phyloP scores from a whole-genome alignment of 176 grass and related monocot species.

The Oryza rufipogon region DNA sequence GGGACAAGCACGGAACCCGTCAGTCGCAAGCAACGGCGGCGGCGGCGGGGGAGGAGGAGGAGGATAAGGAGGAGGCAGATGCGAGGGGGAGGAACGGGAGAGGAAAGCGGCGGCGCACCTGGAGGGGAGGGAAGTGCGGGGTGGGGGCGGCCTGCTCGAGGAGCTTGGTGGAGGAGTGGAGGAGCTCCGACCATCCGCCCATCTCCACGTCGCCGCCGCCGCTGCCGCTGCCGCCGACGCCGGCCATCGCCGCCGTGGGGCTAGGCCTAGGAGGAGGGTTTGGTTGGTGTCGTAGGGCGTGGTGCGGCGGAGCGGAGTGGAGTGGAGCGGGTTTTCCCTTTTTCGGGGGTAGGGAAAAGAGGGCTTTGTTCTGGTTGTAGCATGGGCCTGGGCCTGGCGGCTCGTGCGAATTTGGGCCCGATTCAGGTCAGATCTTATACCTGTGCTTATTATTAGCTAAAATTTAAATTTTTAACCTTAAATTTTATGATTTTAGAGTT shows the following conservation, averaged over 20 bases:
- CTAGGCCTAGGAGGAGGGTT: slow-evolving; percentile 14
- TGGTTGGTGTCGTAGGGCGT: not conserved
- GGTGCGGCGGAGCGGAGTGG: not conserved
- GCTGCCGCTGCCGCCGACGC: slow-evolving; percentile 33
- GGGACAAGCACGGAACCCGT: slow-evolving; percentile 17
- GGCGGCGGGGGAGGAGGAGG: not conserved
- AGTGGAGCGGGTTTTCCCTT: not conserved
- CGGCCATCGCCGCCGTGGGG: slow-evolving; percentile 47
- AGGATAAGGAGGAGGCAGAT: not conserved
- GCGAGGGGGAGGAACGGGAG: not conserved
- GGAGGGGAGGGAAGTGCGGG: slow-evolving; percentile 79
- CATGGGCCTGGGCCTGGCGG: not conserved
- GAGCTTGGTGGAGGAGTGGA: slow-evolving; percentile 86
- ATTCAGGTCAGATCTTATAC: not conserved
- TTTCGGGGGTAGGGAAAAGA: slow-evolving; percentile 16
- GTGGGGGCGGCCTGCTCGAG: slow-evolving; percentile 81
- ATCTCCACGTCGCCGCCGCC: slow-evolving; percentile 60
- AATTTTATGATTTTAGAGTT: too few species aligned
- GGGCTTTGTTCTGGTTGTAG: not conserved
- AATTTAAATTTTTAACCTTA: too few species aligned
- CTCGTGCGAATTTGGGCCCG: not conserved
- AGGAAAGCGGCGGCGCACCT: slow-evolving; percentile 45
- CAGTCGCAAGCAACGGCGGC: not conserved
- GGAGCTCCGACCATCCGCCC: slow-evolving; percentile 83
- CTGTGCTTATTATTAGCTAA: too few species aligned